Conservation (phyloP, 352 stramenopile genomes). For the Phytophthora fragariaefolia region DNA sequence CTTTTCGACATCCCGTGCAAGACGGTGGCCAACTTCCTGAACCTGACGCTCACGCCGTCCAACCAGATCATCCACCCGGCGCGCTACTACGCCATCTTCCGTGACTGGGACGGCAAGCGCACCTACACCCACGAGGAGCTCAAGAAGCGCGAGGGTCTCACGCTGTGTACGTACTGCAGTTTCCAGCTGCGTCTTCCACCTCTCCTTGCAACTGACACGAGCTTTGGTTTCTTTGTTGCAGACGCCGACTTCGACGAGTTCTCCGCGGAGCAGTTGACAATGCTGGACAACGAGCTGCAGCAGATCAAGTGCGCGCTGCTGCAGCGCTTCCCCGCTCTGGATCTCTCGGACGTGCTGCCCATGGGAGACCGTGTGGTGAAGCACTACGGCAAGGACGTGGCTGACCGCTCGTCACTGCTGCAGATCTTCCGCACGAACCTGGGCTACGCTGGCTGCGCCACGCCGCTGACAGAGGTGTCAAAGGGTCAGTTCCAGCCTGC, state of each 20-base stretch:
- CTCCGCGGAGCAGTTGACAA: constrained; percentile 91
- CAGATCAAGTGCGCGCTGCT: constrained; percentile 91
- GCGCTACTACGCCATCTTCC: constrained; percentile 93
- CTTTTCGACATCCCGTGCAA: constrained; percentile 93
- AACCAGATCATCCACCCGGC: constrained; percentile 95
- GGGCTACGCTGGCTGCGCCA: constrained; percentile 90
- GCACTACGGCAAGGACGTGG: constrained; percentile 92
- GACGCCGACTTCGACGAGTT: constrained; percentile 94
- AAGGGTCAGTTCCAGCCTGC: constrained; percentile 84
- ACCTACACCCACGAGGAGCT: constrained; percentile 89
- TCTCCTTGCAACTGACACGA: background rate
- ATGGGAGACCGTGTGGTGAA: constrained; percentile 92
- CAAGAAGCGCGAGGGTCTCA: constrained; percentile 87
- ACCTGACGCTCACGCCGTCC: constrained; percentile 92
- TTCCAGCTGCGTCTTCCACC: too few species aligned
- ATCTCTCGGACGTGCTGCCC: constrained; percentile 91
- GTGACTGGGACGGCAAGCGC: constrained; percentile 91
- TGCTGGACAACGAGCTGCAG: constrained; percentile 94
- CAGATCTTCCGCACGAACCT: constrained; percentile 93
- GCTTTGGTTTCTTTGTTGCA: constrained; percentile 22
- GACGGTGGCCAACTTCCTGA: constrained; percentile 93
- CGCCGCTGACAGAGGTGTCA: constrained; percentile 83
- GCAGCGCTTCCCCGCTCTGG: constrained; percentile 90
- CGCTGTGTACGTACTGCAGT: constrained; percentile 71
- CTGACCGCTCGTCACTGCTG: constrained; percentile 86